These are phyloP conservation scores for Wallacemonas sp. DNA, from an alignment of 208 protist genomes.

Conservation along the genomic window DNA sequence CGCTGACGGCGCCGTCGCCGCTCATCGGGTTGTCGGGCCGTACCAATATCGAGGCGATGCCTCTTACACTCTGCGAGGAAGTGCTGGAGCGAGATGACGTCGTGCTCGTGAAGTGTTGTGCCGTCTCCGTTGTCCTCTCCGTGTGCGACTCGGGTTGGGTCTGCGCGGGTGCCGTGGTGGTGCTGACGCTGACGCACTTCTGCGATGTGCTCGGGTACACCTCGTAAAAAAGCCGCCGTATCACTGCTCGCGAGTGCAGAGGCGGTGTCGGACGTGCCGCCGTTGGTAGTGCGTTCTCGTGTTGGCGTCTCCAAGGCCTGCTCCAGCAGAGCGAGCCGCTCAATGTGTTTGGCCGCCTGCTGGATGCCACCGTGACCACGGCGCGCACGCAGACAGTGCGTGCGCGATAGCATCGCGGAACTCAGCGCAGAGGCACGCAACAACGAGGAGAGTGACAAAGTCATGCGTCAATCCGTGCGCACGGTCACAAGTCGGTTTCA, in stretches of 20 bases:
- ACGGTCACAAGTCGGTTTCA: no score
- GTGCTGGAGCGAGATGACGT: constrained; percentile 46
- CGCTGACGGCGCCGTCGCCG: constrained; percentile 36
- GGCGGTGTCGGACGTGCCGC: background rate
- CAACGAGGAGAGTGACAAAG: background rate
- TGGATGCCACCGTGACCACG: constrained; percentile 31
- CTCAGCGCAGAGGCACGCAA: background rate
- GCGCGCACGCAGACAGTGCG: constrained; percentile 15
- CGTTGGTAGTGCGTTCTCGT: background rate
- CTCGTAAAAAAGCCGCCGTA: constrained; percentile 22
- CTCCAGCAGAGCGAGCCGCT: constrained; percentile 31
- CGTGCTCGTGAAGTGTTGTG: background rate
- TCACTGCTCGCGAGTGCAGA: background rate
- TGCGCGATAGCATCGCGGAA: background rate
- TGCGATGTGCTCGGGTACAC: constrained; percentile 21
- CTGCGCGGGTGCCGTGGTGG: background rate
- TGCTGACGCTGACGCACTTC: constrained; percentile 10
- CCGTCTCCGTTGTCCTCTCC: background rate
- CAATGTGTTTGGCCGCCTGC: constrained; percentile 22
- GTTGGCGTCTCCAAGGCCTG: constrained; percentile 16
- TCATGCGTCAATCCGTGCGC: no score
- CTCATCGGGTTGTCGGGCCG: constrained; percentile 21
- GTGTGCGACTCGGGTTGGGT: background rate
- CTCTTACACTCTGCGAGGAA: constrained; percentile 63
- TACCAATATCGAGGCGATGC: constrained; percentile 40